Percentiles rank a stretch among this genome's conserved stretches.
These are phyloP conservation scores for Nicotiana attenuata DNA, from an alignment of 257 asterid genomes.

Conservation along the genomic window DNA sequence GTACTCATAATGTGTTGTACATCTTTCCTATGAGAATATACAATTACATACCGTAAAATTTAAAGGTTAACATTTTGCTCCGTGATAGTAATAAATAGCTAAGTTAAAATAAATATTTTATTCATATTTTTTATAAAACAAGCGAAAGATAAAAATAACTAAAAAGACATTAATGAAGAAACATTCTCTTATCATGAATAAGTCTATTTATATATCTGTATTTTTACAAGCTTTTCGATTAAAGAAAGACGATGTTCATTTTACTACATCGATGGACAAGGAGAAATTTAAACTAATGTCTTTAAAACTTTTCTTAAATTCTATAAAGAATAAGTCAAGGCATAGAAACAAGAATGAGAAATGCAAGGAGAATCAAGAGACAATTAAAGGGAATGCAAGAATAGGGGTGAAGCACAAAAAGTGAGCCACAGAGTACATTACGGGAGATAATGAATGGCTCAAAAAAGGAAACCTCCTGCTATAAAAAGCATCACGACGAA, in stretches of 20 bases:
- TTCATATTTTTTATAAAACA: neutral
- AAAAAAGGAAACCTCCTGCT: neutral
- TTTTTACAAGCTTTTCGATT: neutral
- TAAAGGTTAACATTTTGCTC: neutral
- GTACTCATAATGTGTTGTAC: neutral
- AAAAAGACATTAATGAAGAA: neutral
- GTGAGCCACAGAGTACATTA: conserved; percentile 13
- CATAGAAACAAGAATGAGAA: neutral
- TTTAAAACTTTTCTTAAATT: neutral
- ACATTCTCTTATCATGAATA: neutral
- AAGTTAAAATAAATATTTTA: neutral
- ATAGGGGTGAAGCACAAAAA: neutral
- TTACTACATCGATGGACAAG: neutral
- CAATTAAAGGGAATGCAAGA: conserved; percentile 2
- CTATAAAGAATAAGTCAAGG: neutral
- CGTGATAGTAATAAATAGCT: neutral
- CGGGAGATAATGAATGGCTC: neutral
- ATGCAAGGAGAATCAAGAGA: conserved; percentile 3
- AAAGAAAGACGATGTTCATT: neutral
- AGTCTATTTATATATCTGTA: neutral
- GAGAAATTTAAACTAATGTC: neutral
- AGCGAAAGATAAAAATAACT: neutral
- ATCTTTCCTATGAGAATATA: neutral
- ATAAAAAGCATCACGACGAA: conserved; percentile 3
- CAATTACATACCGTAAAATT: neutral